These are phyloP conservation scores for Isabelozyma gotoi DNA, from an alignment of 805 yeast genomes.

Conservation along the genomic window DNA sequence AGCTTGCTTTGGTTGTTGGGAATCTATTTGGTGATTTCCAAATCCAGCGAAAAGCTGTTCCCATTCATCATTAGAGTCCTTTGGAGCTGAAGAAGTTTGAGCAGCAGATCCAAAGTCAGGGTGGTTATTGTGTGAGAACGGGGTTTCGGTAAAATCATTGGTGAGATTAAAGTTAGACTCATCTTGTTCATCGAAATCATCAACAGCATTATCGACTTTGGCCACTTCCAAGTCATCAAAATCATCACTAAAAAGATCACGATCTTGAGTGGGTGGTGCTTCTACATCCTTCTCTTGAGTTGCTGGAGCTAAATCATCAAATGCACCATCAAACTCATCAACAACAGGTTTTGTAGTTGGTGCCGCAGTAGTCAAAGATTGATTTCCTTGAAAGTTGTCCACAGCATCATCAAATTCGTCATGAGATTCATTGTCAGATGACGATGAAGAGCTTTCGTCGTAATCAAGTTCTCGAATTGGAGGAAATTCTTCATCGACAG, in stretches of 20 bases:
- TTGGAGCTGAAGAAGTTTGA: conserved; percentile 5
- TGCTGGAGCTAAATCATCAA: conserved; percentile 39
- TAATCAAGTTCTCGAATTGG: conserved; percentile 57
- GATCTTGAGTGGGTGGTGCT: conserved; percentile 8
- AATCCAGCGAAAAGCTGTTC: conserved; percentile 90
- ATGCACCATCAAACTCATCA: conserved; percentile 36
- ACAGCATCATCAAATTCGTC: conserved; percentile 41
- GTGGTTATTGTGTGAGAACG: conserved; percentile 23
- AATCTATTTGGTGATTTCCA: conserved; percentile 46
- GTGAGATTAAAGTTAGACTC: conserved; percentile 23
- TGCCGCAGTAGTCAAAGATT: conserved; percentile 20
- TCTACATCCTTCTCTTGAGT: conserved; percentile 10
- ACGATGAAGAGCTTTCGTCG: conserved; percentile 50
- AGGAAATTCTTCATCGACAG: conserved; percentile 53
- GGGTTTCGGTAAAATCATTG: conserved; percentile 30
- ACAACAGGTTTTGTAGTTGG: not conserved
- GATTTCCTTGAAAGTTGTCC: conserved; percentile 19
- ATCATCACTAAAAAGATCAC: conserved; percentile 37
- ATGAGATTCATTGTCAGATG: conserved; percentile 36
- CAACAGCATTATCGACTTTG: conserved; percentile 22
- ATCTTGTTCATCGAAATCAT: conserved; percentile 24
- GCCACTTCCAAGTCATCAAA: conserved; percentile 40
- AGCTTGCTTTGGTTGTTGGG: conserved; percentile 20
- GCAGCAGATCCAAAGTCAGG: conserved; percentile 39
- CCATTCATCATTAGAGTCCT: conserved; percentile 75